Conservation (phyloP, 495 filamentous ascomycete genomes). For the Trichocladium antarcticum region DNA sequence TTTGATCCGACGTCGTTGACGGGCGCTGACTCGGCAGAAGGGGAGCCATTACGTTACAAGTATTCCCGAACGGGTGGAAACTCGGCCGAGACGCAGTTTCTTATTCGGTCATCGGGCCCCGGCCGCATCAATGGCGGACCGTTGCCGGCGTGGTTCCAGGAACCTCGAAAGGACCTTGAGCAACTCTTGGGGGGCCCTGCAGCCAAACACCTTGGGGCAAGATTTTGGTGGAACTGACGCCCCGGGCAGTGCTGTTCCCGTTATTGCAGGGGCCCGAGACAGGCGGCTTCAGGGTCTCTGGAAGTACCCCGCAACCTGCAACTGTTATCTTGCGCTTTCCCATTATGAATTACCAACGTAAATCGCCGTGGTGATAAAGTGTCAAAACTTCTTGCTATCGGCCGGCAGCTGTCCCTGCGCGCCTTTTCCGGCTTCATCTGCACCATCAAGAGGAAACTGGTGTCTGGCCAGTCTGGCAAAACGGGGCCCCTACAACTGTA, state of each 20-base stretch:
- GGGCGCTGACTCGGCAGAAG: slow-evolving; percentile 29
- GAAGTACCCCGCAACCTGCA: neutral
- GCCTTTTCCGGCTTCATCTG: neutral
- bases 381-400: neutral
- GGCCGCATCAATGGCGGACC: neutral
- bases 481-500: no score
- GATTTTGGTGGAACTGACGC: no score
- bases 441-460: neutral
- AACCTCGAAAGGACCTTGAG: neutral
- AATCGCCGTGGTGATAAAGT: slow-evolving; percentile 28
- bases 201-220: no score
- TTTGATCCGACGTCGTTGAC: neutral
- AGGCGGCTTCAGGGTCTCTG: neutral
- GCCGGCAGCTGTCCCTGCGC: neutral
- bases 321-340: slow-evolving; percentile 24
- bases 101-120: slow-evolving; percentile 38
- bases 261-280: neutral
- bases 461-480: neutral
- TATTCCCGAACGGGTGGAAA: slow-evolving; percentile 31
- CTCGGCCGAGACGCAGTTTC: slow-evolving; percentile 29
- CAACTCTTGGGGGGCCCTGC: no score
- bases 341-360: slow-evolving; percentile 31
- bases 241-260: neutral
- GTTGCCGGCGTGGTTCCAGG: neutral
- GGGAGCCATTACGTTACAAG: slow-evolving; percentile 43